Percentiles rank a stretch among this genome's conserved stretches.
These are phyloP conservation scores for Poterioochromonas sp. DNA, from an alignment of 352 stramenopile genomes.

Conservation along the genomic window DNA sequence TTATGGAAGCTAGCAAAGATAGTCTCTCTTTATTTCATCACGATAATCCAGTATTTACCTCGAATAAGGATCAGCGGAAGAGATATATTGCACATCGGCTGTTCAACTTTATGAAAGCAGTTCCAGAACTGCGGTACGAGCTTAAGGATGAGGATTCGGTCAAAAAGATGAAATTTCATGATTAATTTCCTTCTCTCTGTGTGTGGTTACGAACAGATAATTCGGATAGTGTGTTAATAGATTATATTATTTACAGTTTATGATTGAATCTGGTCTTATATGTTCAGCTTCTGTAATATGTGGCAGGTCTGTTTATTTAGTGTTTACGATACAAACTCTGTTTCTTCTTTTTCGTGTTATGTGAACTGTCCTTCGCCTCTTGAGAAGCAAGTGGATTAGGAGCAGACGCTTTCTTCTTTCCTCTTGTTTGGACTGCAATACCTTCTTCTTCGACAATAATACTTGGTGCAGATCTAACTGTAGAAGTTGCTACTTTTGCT, in stretches of 20 bases:
- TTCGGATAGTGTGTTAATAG: not conserved
- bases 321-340: not conserved
- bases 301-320: too few relatives aligned
- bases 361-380: not conserved
- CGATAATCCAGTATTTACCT: not conserved
- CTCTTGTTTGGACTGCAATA: not conserved
- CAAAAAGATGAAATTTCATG: not conserved
- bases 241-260: not conserved
- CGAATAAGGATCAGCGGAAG: not conserved
- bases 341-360: conserved; percentile 1
- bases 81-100: not conserved
- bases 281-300: not conserved
- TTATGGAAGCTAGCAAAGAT: conserved; percentile 1
- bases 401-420: conserved; percentile 9
- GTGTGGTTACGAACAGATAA: too few relatives aligned
- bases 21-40: not conserved
- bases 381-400: conserved; percentile 16
- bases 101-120: conserved; percentile 7
- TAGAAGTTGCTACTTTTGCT: not conserved
- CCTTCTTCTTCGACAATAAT: not conserved
- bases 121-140: not conserved
- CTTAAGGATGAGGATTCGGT: not conserved
- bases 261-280: not conserved
- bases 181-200: too few relatives aligned
- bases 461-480: not conserved